These are phyloP conservation scores for Scopulariopsis brevicaulis DNA, from an alignment of 2,329 filamentous ascomycete species.

Conservation along the genomic window DNA sequence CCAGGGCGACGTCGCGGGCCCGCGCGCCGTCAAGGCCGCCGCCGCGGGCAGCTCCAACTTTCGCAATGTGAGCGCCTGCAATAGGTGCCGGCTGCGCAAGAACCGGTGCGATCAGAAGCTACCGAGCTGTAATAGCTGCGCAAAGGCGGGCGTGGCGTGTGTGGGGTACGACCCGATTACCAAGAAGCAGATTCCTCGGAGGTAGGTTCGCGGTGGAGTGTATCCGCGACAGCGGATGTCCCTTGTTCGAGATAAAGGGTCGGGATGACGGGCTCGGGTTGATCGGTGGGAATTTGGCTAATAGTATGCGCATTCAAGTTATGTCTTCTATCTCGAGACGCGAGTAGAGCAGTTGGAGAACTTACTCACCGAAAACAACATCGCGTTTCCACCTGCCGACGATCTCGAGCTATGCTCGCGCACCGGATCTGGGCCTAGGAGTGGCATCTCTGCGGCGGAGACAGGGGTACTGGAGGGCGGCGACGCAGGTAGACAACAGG, in stretches of 20 bases:
- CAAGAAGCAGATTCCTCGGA: constrained; percentile 87
- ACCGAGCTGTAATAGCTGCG: constrained; percentile 82
- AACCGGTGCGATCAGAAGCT: constrained; percentile 91
- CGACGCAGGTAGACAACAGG: constrained; percentile 10
- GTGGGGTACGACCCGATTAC: constrained; percentile 95
- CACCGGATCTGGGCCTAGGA: constrained; percentile 24
- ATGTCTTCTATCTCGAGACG: constrained; percentile 90
- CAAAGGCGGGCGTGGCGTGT: constrained; percentile 84
- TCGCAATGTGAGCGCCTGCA: constrained; percentile 87
- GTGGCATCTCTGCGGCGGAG: constrained; percentile 18
- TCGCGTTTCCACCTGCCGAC: constrained; percentile 61
- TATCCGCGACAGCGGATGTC: background rate
- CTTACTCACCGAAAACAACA: constrained; percentile 55
- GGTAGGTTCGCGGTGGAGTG: constrained; percentile 45
- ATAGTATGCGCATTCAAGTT: constrained; percentile 35
- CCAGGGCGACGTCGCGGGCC: constrained; percentile 10
- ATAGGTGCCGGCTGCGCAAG: constrained; percentile 83
- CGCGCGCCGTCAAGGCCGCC: constrained; percentile 11
- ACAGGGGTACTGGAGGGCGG: constrained; percentile 9
- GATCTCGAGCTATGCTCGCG: constrained; percentile 55
- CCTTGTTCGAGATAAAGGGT: background rate
- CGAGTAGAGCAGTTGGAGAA: constrained; percentile 74
- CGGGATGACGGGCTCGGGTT: background rate
- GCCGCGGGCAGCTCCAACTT: constrained; percentile 55
- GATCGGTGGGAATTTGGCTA: background rate